Evolutionary conservation across 495 filamentous ascomycete species (phyloP), one percentile per base, ranked within the genome.

Genomic region (Immersiella caudata): DNA sequence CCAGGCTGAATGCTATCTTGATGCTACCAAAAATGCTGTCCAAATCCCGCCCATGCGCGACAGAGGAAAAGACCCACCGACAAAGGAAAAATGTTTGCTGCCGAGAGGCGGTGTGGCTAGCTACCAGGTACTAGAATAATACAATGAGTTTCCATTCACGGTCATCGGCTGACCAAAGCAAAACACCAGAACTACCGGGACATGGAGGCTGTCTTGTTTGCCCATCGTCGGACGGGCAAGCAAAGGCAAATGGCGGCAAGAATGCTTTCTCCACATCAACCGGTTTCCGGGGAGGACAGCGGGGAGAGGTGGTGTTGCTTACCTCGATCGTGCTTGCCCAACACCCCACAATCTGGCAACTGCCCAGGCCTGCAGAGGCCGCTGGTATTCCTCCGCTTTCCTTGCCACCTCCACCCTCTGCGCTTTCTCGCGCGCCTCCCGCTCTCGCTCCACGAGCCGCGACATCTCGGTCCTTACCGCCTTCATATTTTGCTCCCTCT

Each of bases 271-370:
- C 40, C 40, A 46, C 40, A 46, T 46, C 40, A 46, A 46, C 40
- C 40, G 40, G 40, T 46, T 46, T 46, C 40, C 40, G 16, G 40
- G 40, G 11, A 2, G 16, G 40, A 46, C 40, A 46, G 40, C 9
- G 40, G 40, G 40, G 9, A 18, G 16, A 14, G 6, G 4, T 14
- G 40, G 40, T 46, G 12, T 36, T 36, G 22, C 57, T 67, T 50
- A 67, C 65, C 59, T 67, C 50, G 65, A 62, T 50, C 65, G 49
- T 9, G 58, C 25, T 58, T 54, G 58, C 0, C 65, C 65, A 12
- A 67, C 65, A 20, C 65, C 65, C 65, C 65, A 67, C 57, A 67
- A 20, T 50, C 65, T 55, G 18, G 65, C 65, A 25, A 67, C 65
- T 1, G 65, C 65, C 65, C 65, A 67, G 26, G 57, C 58, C 58